A percentile compares a stretch with the other conserved stretches of the same genome.
Conservation (phyloP, 1,284 basidiomycete species). For the Phylloporus sp. region DNA sequence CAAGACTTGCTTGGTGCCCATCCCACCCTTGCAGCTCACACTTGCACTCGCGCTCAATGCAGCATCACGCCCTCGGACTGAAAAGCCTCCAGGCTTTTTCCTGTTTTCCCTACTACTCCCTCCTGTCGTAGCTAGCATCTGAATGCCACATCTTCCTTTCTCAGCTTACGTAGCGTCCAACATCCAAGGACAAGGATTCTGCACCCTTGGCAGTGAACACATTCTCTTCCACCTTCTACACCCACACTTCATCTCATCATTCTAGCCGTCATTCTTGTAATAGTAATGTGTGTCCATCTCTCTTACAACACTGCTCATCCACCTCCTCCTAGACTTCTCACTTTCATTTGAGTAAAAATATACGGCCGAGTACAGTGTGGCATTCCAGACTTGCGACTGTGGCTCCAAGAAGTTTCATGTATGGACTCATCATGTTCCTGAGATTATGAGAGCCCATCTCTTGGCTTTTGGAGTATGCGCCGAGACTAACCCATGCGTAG, state of each 20-base stretch:
- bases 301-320: conserved; percentile 5
- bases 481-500: conserved; percentile 37
- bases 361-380: conserved; percentile 45
- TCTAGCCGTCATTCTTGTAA: conserved; percentile 48
- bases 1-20: no score
- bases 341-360: conserved; percentile 52
- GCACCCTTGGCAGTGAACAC: conserved; percentile 52
- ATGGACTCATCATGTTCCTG: conserved; percentile 58
- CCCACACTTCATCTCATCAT: conserved; percentile 51
- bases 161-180: no score
- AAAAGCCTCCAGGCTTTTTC: no score
- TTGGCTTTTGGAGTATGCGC: background rate
- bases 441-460: conserved; percentile 54
- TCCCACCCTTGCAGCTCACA: no score
- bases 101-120: no score
- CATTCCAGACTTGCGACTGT: conserved; percentile 49
- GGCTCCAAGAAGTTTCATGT: conserved; percentile 57
- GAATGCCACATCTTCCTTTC: no score
- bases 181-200: no score
- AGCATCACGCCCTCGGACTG: no score
- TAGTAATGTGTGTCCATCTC: conserved; percentile 46
- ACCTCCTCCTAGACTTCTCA: conserved; percentile 48
- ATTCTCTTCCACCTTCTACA: conserved; percentile 57
- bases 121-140: no score
- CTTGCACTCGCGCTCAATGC: no score